phyloP scores from a whole-genome alignment of 148 eudicot genomes.

The Tetragonia tetragonoides region DNA sequence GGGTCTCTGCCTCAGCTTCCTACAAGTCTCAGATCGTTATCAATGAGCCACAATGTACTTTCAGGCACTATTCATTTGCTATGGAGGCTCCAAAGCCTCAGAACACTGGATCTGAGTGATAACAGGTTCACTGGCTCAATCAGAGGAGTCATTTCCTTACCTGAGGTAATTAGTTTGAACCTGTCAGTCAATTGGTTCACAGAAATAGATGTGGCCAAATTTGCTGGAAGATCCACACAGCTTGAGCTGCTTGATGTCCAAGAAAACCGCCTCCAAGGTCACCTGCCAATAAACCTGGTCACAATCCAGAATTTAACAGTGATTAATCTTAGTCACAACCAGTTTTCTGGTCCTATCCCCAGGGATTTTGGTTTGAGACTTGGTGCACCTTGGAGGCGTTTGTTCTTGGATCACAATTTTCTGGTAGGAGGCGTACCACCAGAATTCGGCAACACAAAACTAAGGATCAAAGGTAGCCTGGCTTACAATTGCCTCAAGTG shows the following conservation, averaged over 20 bases:
- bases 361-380: constrained; percentile 43
- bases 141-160: constrained; percentile 43
- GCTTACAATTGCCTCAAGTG: constrained; percentile 68
- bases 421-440: constrained; percentile 56
- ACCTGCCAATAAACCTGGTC: constrained; percentile 51
- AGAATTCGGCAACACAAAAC: constrained; percentile 24
- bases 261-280: constrained; percentile 51
- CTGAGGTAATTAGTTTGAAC: constrained; percentile 39
- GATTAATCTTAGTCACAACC: constrained; percentile 51
- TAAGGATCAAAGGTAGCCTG: constrained; percentile 44
- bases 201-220: constrained; percentile 40
- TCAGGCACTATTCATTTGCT: constrained; percentile 50
- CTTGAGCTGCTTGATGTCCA: constrained; percentile 51
- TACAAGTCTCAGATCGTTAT: constrained; percentile 31
- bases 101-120: constrained; percentile 47
- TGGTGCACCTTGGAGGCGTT: constrained; percentile 46
- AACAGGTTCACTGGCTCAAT: constrained; percentile 58
- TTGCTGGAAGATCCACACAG: constrained; percentile 29
- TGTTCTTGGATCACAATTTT: constrained; percentile 60
- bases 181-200: constrained; percentile 56
- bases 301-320: constrained; percentile 42
- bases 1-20: constrained; percentile 62
- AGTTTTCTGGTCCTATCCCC: constrained; percentile 58
- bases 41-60: constrained; percentile 47
- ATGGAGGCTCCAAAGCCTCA: constrained; percentile 35